Conservation (phyloP, 345 rosid genomes). For the Lenwebbia sp. region DNA sequence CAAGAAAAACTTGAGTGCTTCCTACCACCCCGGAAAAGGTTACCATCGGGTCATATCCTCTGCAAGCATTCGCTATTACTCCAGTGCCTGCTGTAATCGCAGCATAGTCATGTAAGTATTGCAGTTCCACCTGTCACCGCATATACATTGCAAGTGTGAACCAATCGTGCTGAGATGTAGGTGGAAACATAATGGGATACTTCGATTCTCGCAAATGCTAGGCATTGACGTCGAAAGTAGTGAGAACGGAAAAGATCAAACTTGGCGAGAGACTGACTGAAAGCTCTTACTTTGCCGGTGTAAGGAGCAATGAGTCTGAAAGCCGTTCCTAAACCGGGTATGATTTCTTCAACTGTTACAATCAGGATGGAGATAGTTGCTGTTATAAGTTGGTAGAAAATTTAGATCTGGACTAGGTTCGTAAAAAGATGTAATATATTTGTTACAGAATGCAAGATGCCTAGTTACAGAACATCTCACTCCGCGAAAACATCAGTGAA, state of each 20-base stretch:
- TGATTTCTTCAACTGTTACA: slow-evolving; percentile 27
- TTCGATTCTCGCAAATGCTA: background rate
- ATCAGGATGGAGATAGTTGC: background rate
- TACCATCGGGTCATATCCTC: slow-evolving; percentile 22
- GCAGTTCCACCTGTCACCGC: slow-evolving; percentile 27
- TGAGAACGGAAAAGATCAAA: background rate
- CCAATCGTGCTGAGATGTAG: background rate
- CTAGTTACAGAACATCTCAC: background rate
- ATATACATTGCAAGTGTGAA: background rate
- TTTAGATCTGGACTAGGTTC: background rate
- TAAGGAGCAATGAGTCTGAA: slow-evolving; percentile 32
- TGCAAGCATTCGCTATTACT: slow-evolving; percentile 4
- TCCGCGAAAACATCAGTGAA: background rate
- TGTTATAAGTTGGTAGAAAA: background rate
- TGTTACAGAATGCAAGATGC: background rate
- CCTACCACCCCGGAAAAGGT: slow-evolving; percentile 35
- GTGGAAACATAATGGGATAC: background rate
- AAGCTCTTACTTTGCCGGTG: slow-evolving; percentile 22
- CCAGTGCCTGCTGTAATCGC: slow-evolving; percentile 32
- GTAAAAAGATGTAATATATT: background rate
- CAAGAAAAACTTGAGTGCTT: slow-evolving; percentile 22
- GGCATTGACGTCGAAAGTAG: background rate
- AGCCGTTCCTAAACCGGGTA: slow-evolving; percentile 34
- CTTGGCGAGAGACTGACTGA: background rate
- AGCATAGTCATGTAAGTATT: slow-evolving; percentile 22